Conservation (phyloP, 2,329 filamentous ascomycete species). For the Penicillium olsonii region DNA sequence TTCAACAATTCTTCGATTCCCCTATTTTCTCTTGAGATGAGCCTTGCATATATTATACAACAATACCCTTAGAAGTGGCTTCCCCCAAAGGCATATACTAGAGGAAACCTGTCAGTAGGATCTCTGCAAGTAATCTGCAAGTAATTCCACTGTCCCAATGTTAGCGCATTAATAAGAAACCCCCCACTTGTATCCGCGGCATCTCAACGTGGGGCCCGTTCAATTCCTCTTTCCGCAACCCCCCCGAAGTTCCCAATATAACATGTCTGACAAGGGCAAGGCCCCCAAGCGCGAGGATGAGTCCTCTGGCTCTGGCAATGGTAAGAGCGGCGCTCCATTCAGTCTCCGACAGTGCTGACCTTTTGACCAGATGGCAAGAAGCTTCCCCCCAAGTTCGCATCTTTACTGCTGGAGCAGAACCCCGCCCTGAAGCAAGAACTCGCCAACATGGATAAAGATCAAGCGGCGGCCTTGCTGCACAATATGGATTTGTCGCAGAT, state of each 20-base stretch:
- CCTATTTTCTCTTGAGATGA: too few relatives aligned
- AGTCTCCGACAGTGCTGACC: too few relatives aligned
- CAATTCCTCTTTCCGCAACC: slow-evolving; percentile 23
- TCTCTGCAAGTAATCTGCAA: not conserved
- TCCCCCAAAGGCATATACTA: too few relatives aligned
- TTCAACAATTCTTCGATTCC: slow-evolving; percentile 30
- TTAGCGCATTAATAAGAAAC: slow-evolving; percentile 3
- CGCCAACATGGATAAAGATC: slow-evolving; percentile 68
- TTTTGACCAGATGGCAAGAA: slow-evolving; percentile 30
- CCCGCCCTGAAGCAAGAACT: slow-evolving; percentile 71
- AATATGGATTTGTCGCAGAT: slow-evolving; percentile 51
- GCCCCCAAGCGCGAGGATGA: slow-evolving; percentile 24
- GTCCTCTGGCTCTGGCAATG: slow-evolving; percentile 5
- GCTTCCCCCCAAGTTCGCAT: slow-evolving; percentile 36
- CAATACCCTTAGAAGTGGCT: too few relatives aligned
- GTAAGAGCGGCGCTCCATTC: too few relatives aligned
- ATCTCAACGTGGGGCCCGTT: slow-evolving; percentile 31
- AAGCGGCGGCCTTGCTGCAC: slow-evolving; percentile 52
- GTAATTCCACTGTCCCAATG: too few relatives aligned
- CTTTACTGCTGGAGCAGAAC: slow-evolving; percentile 50
- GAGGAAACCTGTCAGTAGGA: too few relatives aligned
- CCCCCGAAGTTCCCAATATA: slow-evolving; percentile 4
- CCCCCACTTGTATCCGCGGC: slow-evolving; percentile 20
- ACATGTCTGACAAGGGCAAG: slow-evolving; percentile 42
- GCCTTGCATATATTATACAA: too few relatives aligned